phyloP scores from a whole-genome alignment of 345 rosid genomes.

The Citrus reticulata region DNA sequence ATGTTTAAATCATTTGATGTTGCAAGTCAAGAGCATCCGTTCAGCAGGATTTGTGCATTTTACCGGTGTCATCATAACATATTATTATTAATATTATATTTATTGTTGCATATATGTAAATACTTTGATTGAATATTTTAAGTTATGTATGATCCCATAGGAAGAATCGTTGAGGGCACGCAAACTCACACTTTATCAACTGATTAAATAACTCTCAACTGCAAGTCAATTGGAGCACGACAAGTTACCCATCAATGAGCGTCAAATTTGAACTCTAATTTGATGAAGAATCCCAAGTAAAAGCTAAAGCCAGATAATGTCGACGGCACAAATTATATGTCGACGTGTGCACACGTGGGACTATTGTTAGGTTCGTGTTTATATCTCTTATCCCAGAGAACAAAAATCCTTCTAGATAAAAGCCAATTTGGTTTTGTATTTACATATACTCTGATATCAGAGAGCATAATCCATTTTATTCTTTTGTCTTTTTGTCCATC shows the following conservation, averaged over 20 bases:
- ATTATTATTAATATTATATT: too few species aligned
- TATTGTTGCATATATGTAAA: background rate
- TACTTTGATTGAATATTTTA: background rate
- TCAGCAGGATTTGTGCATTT: too few species aligned
- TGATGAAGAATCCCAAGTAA: constrained; percentile 16
- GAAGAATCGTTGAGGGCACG: background rate
- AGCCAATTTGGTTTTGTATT: background rate
- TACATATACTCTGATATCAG: background rate
- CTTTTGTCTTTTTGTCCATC: background rate
- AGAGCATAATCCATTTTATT: background rate
- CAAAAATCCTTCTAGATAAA: background rate
- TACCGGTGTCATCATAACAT: too few species aligned
- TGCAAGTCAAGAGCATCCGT: background rate
- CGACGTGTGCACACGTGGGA: background rate
- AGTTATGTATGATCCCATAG: constrained; percentile 2
- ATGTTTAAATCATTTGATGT: background rate
- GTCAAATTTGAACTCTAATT: background rate
- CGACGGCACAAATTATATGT: background rate
- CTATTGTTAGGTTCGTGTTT: background rate
- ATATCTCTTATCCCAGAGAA: constrained; percentile 5
- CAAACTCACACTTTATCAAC: background rate
- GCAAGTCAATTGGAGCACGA: background rate
- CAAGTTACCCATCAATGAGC: background rate
- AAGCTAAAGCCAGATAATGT: background rate
- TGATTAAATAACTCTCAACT: background rate